These are phyloP conservation scores for Coemansia sp. DNA, from an alignment of 192 early-diverging fungal species.

Conservation along the genomic window DNA sequence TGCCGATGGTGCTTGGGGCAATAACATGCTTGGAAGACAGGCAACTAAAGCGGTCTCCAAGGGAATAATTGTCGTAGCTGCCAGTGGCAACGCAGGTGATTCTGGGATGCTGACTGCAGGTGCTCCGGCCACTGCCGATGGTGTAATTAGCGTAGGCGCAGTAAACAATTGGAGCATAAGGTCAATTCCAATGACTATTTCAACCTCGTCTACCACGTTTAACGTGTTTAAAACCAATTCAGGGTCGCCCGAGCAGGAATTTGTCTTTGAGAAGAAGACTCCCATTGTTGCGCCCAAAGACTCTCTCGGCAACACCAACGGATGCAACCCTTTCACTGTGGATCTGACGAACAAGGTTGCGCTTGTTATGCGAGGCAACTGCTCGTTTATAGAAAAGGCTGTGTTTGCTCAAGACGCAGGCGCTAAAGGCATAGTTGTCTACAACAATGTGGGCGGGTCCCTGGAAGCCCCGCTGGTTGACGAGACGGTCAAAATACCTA, in stretches of 20 bases:
- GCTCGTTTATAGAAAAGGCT: constrained; percentile 52
- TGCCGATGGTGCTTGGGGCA: constrained; percentile 52
- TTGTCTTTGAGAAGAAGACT: neutral
- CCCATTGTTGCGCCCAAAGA: constrained; percentile 11
- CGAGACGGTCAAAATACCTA: constrained; percentile 30
- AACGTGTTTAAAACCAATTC: too few species aligned
- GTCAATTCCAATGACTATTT: too few species aligned
- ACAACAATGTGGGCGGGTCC: constrained; percentile 41
- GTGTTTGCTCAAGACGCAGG: constrained; percentile 49
- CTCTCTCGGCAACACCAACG: neutral
- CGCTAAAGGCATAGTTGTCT: constrained; percentile 52
- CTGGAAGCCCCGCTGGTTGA: neutral
- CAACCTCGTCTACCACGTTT: too few species aligned
- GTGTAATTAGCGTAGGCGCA: constrained; percentile 63
- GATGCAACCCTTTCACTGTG: neutral
- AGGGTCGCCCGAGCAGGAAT: too few species aligned
- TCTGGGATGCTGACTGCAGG: constrained; percentile 57
- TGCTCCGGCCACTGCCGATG: constrained; percentile 51
- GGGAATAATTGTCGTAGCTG: constrained; percentile 63
- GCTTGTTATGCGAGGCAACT: constrained; percentile 49
- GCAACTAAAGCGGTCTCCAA: constrained; percentile 43
- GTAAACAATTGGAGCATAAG: constrained; percentile 50
- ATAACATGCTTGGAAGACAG: constrained; percentile 52
- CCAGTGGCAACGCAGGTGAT: constrained; percentile 74
- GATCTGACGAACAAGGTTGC: constrained; percentile 42